A percentile compares a stretch with the other conserved stretches of the same genome.
phyloP scores from a whole-genome alignment of 1,139 yeast genomes.

The Geotrichum candidum region DNA sequence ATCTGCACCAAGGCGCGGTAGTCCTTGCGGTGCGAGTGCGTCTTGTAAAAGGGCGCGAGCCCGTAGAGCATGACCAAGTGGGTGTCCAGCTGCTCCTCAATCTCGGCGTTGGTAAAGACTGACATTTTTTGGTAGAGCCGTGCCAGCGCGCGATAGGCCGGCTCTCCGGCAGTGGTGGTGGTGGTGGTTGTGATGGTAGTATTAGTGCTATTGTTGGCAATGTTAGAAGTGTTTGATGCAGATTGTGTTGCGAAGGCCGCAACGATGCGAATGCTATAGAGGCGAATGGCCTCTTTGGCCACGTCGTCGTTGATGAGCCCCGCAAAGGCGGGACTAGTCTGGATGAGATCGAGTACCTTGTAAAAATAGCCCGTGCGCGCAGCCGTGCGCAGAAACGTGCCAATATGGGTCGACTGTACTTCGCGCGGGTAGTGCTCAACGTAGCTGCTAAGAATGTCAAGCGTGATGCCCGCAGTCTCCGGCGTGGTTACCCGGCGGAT shows the following conservation, averaged over 20 bases:
- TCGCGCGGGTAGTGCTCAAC: slow-evolving; percentile 14
- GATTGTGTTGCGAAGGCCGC: not conserved
- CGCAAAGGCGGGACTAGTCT: slow-evolving; percentile 1
- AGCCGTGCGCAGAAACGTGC: slow-evolving; percentile 14
- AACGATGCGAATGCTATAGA: slow-evolving; percentile 17
- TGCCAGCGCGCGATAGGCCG: not conserved
- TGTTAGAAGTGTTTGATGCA: slow-evolving; percentile 4
- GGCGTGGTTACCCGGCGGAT: slow-evolving; percentile 12
- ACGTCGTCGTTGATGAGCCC: slow-evolving; percentile 5
- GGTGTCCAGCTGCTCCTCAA: slow-evolving; percentile 5
- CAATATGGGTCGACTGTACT: slow-evolving; percentile 14
- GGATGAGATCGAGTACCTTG: slow-evolving; percentile 13
- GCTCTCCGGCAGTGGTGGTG: not conserved
- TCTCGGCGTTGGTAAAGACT: not conserved
- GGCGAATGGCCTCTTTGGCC: slow-evolving; percentile 11
- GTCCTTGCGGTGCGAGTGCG: not conserved
- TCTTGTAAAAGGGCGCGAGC: slow-evolving; percentile 11
- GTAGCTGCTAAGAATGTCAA: slow-evolving; percentile 12
- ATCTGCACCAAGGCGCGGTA: not conserved
- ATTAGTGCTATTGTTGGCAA: slow-evolving; percentile 1
- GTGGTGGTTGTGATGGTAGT: not conserved
- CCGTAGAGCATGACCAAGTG: slow-evolving; percentile 16
- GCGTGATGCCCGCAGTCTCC: slow-evolving; percentile 8
- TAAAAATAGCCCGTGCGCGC: slow-evolving; percentile 15
- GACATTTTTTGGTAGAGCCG: not conserved